phyloP scores from a whole-genome alignment of 805 yeast species.

The Nakazawaea holstii region DNA sequence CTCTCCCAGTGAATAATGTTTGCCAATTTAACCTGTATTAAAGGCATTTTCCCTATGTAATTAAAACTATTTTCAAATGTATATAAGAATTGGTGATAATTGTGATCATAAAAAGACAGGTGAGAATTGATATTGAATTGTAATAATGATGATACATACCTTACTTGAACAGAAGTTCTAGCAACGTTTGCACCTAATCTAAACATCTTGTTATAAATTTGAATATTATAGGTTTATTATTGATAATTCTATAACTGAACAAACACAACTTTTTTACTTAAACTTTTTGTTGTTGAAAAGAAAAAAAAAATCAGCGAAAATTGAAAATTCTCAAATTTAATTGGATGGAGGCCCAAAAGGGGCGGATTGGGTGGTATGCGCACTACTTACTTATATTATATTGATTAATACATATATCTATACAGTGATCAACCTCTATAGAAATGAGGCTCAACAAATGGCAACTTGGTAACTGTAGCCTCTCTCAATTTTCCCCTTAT shows the following conservation, averaged over 20 bases:
- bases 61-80: no score
- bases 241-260: neutral
- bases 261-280: neutral
- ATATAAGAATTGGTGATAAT: no score
- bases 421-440: constrained; percentile 35
- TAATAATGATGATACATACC: constrained; percentile 3
- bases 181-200: constrained; percentile 11
- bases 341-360: neutral
- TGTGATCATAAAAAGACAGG: no score
- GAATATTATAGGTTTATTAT: neutral
- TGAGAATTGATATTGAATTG: no score
- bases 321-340: constrained; percentile 8
- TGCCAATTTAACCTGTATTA: no score
- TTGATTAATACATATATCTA: no score
- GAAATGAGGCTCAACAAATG: constrained; percentile 74
- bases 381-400: no score
- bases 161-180: constrained; percentile 10
- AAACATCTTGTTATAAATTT: constrained; percentile 7
- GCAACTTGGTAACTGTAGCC: constrained; percentile 75
- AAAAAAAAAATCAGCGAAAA: neutral
- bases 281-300: constrained; percentile 1
- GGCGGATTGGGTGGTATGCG: neutral
- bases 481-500: constrained; percentile 81
- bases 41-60: no score
- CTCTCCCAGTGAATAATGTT: no score